Percentiles rank a stretch among this genome's conserved stretches.
Conservation (phyloP, 108 stramenopile species). For the Asterionellopsis glacialis region DNA sequence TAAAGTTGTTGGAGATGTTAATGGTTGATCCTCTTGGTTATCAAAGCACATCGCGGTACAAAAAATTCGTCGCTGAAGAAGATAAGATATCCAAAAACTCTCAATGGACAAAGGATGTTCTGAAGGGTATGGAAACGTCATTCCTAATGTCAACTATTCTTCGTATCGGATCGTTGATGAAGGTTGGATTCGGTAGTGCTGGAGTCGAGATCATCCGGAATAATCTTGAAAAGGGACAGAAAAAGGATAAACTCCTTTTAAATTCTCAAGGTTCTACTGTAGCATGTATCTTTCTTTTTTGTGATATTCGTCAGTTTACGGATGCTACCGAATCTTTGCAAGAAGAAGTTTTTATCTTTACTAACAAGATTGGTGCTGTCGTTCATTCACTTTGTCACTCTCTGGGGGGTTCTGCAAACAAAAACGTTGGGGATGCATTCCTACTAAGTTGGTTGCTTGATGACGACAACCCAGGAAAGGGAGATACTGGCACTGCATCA, state of each 20-base stretch:
- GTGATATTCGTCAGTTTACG: constrained; percentile 93
- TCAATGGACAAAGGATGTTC: constrained; percentile 67
- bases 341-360: constrained; percentile 95
- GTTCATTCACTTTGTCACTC: constrained; percentile 83
- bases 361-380: constrained; percentile 88
- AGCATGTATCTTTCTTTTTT: constrained; percentile 90
- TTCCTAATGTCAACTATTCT: constrained; percentile 89
- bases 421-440: constrained; percentile 96
- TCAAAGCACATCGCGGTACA: constrained; percentile 59
- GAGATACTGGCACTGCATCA: constrained; percentile 1
- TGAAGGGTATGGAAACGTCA: constrained; percentile 74
- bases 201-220: constrained; percentile 91
- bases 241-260: constrained; percentile 62
- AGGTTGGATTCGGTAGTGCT: constrained; percentile 94
- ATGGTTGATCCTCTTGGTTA: constrained; percentile 83
- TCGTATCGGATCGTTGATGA: constrained; percentile 90
- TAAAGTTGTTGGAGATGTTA: constrained; percentile 62
- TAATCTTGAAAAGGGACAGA: constrained; percentile 69
- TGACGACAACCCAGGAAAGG: constrained; percentile 22
- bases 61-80: constrained; percentile 52
- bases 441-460: constrained; percentile 82
- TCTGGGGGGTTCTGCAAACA: constrained; percentile 86
- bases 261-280: constrained; percentile 71
- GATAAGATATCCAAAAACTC: constrained; percentile 48
- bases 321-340: constrained; percentile 92